phyloP scores from a whole-genome alignment of 176 grass and related monocot species.

The Pontederia paniculata region DNA sequence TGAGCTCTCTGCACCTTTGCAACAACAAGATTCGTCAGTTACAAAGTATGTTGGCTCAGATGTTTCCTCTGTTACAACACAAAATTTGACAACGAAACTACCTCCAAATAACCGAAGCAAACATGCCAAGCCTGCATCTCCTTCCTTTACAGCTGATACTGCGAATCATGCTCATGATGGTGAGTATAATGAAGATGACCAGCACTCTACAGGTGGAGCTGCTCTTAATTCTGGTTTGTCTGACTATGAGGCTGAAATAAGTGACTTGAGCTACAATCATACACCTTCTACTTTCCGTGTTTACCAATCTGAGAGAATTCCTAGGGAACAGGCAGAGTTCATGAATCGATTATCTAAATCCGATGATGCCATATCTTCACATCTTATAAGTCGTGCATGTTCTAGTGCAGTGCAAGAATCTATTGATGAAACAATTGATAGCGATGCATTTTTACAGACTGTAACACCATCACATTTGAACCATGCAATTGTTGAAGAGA shows the following conservation, averaged over 20 bases:
- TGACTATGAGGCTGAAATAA: conserved; percentile 54
- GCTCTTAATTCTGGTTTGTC: conserved; percentile 63
- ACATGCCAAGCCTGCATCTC: conserved; percentile 26
- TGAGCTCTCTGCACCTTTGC: conserved; percentile 6
- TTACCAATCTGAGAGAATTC: conserved; percentile 79
- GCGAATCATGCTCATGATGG: conserved; percentile 30
- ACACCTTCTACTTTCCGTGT: conserved; percentile 37
- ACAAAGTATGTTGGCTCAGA: conserved; percentile 30
- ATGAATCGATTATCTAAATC: conserved; percentile 77
- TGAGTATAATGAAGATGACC: conserved; percentile 66
- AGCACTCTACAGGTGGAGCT: conserved; percentile 39
- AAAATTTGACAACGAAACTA: conserved; percentile 34
- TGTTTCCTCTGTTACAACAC: conserved; percentile 17
- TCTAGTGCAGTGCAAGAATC: conserved; percentile 41
- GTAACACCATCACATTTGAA: conserved; percentile 21
- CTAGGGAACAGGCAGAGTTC: conserved; percentile 51
- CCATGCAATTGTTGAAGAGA: conserved; percentile 33
- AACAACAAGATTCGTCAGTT: conserved; percentile 31
- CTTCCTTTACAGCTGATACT: conserved; percentile 23
- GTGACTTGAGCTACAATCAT: conserved; percentile 37
- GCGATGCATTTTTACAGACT: too few species aligned
- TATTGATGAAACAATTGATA: conserved; percentile 40
- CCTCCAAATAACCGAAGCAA: conserved; percentile 50
- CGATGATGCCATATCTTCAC: conserved; percentile 64
- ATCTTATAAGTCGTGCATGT: conserved; percentile 50